Evolutionary conservation across 129 eudicot species (phyloP).

Genomic region (Glebionis coronaria): DNA sequence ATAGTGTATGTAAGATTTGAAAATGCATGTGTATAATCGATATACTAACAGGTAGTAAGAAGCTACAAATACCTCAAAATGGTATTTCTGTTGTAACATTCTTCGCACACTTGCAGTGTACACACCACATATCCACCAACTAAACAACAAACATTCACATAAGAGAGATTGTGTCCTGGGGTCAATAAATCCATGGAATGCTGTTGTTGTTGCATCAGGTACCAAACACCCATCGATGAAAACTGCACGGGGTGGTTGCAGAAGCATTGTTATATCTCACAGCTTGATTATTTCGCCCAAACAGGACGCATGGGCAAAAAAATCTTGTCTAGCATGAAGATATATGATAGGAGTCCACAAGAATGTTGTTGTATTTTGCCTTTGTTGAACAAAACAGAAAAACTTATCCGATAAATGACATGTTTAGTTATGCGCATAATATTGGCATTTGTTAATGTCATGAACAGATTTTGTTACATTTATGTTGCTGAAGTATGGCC

Average conservation of each 20-base stretch:
- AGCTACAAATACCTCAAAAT: conserved; percentile 98
- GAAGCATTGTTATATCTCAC: conserved; percentile 83
- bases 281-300: conserved; percentile 82
- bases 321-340: conserved; percentile 82
- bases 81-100: conserved; percentile 79
- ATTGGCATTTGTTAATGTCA: too few relatives aligned
- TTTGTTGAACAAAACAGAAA: neutral
- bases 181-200: conserved; percentile 62
- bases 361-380: neutral
- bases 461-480: too few relatives aligned
- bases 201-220: conserved; percentile 67
- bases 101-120: conserved; percentile 79
- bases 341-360: neutral
- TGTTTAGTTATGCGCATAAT: too few relatives aligned
- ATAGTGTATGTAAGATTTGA: too few relatives aligned
- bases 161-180: conserved; percentile 72
- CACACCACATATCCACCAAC: conserved; percentile 98
- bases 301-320: conserved; percentile 93
- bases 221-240: conserved; percentile 87
- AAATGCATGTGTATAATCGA: too few relatives aligned
- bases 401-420: neutral
- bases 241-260: conserved; percentile 74
- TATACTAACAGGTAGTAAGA: too few relatives aligned
- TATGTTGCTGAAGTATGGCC: too few relatives aligned
- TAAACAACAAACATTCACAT: conserved; percentile 75